Evolutionary conservation across 208 protist species (phyloP), one percentile per base, ranked within the genome.

Genomic region (Wallacemonas sp.): DNA sequence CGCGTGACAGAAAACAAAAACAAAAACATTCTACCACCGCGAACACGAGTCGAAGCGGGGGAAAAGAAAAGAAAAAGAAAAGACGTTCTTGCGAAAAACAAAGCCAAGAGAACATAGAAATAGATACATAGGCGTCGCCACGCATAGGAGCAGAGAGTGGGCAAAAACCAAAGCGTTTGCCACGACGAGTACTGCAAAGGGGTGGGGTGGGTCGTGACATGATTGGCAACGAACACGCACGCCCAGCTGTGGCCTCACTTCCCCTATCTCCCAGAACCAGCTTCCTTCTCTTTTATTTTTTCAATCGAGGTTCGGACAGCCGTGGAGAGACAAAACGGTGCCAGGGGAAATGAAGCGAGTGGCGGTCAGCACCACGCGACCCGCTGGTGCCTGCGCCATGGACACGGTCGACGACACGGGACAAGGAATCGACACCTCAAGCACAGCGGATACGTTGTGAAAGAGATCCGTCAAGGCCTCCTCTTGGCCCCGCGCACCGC

Each of bases 371-470:
- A 57, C 50, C 12, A 57, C 30, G 13, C 50, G 50, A 4, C 13
- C 50, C 6, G 45, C n/a, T n/a, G n/a, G n/a, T n/a, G n/a, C n/a
- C n/a, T n/a, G n/a, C n/a, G n/a, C n/a, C n/a, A n/a, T n/a, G n/a
- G n/a, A n/a, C n/a, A n/a, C n/a, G n/a, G n/a, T n/a, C n/a, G n/a
- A n/a, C n/a, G n/a, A n/a, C n/a, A n/a, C n/a, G n/a, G n/a, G n/a
- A n/a, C n/a, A n/a, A n/a, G n/a, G n/a, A n/a, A 27, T 38, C n/a
- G 50, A 24, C 3, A 5, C 17, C 50, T 57, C 50, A 26, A 57
- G 32, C n/a, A 57, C 30, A 8, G 50, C 50, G 4, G 50, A 19
- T n/a, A 57, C 50, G 30, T 57, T 57, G 50, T 57, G 21, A 26
- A 57, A n/a, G 9, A 13, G 10, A 38, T n/a, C 41, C 9, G 22